Percentiles rank a stretch among this genome's conserved stretches.
Evolutionary conservation across 208 protist species (phyloP).

Genomic region (Wallacemonas rigidus): DNA sequence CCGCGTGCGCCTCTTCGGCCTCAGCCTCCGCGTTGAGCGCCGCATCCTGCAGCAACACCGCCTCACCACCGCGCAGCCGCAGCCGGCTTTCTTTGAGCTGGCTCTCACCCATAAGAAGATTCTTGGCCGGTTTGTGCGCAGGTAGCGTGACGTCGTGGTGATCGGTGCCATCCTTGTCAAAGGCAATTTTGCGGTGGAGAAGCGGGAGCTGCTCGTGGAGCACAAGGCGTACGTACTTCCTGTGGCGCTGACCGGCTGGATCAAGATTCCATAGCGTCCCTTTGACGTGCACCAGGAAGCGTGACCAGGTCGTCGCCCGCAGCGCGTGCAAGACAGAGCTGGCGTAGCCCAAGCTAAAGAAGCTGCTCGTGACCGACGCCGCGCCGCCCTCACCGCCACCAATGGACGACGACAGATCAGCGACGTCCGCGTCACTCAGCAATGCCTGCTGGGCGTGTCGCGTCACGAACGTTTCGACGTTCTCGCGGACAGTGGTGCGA

Average conservation of each 20-base stretch:
- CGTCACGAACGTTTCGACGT: conserved; percentile 24
- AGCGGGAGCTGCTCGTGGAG: conserved; percentile 72
- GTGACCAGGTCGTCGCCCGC: conserved; percentile 50
- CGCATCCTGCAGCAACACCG: conserved; percentile 44
- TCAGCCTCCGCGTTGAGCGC: conserved; percentile 38
- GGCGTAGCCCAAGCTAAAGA: conserved; percentile 32
- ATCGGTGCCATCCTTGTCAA: conserved; percentile 67
- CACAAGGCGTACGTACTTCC: conserved; percentile 61
- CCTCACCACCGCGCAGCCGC: conserved; percentile 58
- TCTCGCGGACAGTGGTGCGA: conserved; percentile 32
- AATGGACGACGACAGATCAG: background rate
- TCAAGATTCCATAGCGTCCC: conserved; percentile 80
- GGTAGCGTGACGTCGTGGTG: conserved; percentile 51
- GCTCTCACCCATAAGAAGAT: background rate
- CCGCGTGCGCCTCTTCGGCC: conserved; percentile 31
- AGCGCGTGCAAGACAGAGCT: conserved; percentile 36
- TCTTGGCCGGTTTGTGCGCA: background rate
- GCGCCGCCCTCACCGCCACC: conserved; percentile 16
- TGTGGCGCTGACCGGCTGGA: conserved; percentile 30
- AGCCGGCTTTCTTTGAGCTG: conserved; percentile 20
- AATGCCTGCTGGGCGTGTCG: background rate
- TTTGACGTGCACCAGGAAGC: conserved; percentile 58
- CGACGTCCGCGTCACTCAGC: background rate
- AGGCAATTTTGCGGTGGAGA: conserved; percentile 69
- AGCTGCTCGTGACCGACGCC: conserved; percentile 32